Base-by-base conservation (phyloP, 1,284 basidiomycete species). In the Xerocomus minutiporus region DNA sequence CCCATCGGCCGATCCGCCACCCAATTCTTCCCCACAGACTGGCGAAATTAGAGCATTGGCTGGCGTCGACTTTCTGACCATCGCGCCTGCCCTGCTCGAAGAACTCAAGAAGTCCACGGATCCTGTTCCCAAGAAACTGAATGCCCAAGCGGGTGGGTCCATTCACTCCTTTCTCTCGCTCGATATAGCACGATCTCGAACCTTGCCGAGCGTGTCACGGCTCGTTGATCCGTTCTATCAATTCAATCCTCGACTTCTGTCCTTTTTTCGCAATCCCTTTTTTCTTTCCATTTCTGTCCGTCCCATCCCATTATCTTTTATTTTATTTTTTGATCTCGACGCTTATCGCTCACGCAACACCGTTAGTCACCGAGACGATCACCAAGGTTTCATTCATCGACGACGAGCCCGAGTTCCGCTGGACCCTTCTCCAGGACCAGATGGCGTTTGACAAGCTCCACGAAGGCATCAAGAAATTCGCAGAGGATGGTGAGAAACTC, bases 381-480 rank as follows among this genome's bases (percentile, higher is more conserved):
- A 76, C 81, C 41, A 99, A 97, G 78, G 89, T 94, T 53, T 77
- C 84, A 41, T 98, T 72, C 80, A 72, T 99, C 69, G 82, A 97
- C 79, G 84, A 98, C 78, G 92, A 99, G 80, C 75, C 94, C 58
- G 90, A 92, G 68, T 99, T 99, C 88, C 86, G 92, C 62, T 97
- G 93, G 93, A 69, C 81, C 13, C 86, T 99, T 50, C 84, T 97
- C 68, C 82, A 91, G 66, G 93, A 97, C 72, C 75, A 80, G 70
- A 97, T 97, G 93, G 93, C 94, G 12, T 94, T 92, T 67, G 93
- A 96, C 73, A 97, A 97, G 77, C 77, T 93, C 51, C 91, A 97
- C 74, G 95, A 98, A 78, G 96, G 96, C 67, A 97, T 97, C 78
- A 86, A 84, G 76, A 93, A 93, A 75, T 99, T 99, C 70, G 94